phyloP scores from a whole-genome alignment of 495 filamentous ascomycete species.

The Talaromyces stipitatus region DNA sequence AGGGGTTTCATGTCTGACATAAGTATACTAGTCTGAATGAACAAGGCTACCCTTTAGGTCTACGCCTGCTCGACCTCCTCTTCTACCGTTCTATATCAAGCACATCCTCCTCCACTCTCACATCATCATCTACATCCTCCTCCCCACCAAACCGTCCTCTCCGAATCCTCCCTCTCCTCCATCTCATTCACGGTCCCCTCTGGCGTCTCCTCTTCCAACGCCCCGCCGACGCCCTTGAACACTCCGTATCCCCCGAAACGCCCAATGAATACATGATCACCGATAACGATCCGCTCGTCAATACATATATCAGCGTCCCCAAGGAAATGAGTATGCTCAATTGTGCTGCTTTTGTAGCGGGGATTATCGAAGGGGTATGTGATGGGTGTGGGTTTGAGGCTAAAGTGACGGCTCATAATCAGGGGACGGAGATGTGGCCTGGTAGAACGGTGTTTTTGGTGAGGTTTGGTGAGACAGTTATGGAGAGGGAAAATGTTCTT shows the following conservation, averaged over 20 bases:
- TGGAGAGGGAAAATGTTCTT: slow-evolving; percentile 80
- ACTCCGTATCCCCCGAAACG: slow-evolving; percentile 67
- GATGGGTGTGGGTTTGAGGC: slow-evolving; percentile 86
- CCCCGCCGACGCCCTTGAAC: slow-evolving; percentile 85
- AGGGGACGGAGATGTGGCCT: slow-evolving; percentile 80
- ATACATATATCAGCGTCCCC: slow-evolving; percentile 85
- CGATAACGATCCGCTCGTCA: slow-evolving; percentile 94
- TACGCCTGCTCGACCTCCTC: slow-evolving; percentile 90
- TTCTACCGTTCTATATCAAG: slow-evolving; percentile 53
- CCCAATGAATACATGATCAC: slow-evolving; percentile 96
- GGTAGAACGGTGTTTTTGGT: slow-evolving; percentile 92
- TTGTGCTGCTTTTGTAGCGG: slow-evolving; percentile 91
- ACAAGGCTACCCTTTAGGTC: slow-evolving; percentile 91
- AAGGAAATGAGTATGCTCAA: slow-evolving; percentile 94
- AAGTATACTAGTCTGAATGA: slow-evolving; percentile 65
- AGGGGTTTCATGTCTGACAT: not conserved
- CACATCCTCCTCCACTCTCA: slow-evolving; percentile 75
- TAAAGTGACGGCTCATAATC: slow-evolving; percentile 86
- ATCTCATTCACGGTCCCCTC: slow-evolving; percentile 84
- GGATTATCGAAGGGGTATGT: slow-evolving; percentile 90
- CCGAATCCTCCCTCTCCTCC: slow-evolving; percentile 83
- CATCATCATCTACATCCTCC: slow-evolving; percentile 62
- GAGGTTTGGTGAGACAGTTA: slow-evolving; percentile 76
- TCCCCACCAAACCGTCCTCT: slow-evolving; percentile 67
- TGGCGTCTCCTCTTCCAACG: slow-evolving; percentile 91